Conservation (phyloP, 2,329 filamentous ascomycete genomes). For the Graphilbum fragrans region DNA sequence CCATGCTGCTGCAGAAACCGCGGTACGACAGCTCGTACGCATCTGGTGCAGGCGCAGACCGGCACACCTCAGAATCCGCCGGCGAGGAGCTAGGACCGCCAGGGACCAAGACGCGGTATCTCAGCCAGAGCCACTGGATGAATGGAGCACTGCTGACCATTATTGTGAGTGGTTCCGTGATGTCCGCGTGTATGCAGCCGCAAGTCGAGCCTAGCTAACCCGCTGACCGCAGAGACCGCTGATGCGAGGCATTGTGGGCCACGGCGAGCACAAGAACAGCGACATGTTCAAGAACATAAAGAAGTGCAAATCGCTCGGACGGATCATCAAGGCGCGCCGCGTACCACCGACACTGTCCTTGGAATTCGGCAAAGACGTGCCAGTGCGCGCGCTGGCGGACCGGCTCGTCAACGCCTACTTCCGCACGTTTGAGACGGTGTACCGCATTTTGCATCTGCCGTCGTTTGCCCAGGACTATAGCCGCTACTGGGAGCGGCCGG, state of each 20-base stretch:
- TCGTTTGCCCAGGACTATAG: slow-evolving; percentile 43
- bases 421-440: slow-evolving; percentile 41
- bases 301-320: slow-evolving; percentile 39
- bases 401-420: slow-evolving; percentile 40
- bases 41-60: too few species aligned
- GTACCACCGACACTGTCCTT: slow-evolving; percentile 10
- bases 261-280: slow-evolving; percentile 24
- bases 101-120: slow-evolving; percentile 35
- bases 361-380: slow-evolving; percentile 26
- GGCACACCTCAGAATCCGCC: too few species aligned
- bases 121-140: slow-evolving; percentile 47
- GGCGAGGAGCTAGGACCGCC: background rate
- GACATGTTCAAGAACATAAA: slow-evolving; percentile 23
- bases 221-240: slow-evolving; percentile 22
- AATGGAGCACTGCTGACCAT: slow-evolving; percentile 23
- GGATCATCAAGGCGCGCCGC: slow-evolving; percentile 36
- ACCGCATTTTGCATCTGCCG: slow-evolving; percentile 45
- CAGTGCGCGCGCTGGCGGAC: slow-evolving; percentile 29
- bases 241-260: slow-evolving; percentile 25
- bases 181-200: background rate
- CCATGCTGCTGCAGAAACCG: too few species aligned
- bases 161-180: slow-evolving; percentile 22
- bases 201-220: too few species aligned
- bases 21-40: too few species aligned
- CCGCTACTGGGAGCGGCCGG: slow-evolving; percentile 31